phyloP scores from a whole-genome alignment of 805 yeast genomes.

The Wickerhamomyces strasburgensis region DNA sequence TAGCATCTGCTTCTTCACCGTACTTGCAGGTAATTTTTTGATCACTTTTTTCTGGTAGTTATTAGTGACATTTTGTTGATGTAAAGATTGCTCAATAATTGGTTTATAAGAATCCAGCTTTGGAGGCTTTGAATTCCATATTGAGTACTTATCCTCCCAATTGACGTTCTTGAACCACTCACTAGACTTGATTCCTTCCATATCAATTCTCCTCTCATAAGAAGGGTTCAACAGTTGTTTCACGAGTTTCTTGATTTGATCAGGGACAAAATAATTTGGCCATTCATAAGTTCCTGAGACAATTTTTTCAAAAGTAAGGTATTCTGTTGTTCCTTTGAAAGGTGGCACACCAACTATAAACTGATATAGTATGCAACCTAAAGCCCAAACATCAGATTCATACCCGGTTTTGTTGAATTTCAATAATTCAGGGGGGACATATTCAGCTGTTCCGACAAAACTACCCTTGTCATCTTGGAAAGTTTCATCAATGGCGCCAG shows the following conservation, averaged over 20 bases:
- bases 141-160: slow-evolving; percentile 57
- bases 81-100: slow-evolving; percentile 25
- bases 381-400: slow-evolving; percentile 95
- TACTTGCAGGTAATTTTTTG: slow-evolving; percentile 21
- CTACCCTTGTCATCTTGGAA: slow-evolving; percentile 39
- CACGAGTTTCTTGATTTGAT: slow-evolving; percentile 60
- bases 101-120: slow-evolving; percentile 62
- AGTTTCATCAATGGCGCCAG: slow-evolving; percentile 28
- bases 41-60: slow-evolving; percentile 13
- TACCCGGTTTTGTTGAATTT: slow-evolving; percentile 79
- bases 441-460: slow-evolving; percentile 97
- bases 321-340: slow-evolving; percentile 78
- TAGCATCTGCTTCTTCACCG: slow-evolving; percentile 21
- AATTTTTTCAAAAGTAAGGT: slow-evolving; percentile 77
- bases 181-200: slow-evolving; percentile 56
- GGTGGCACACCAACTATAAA: slow-evolving; percentile 92
- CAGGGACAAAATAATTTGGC: slow-evolving; percentile 61
- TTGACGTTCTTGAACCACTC: slow-evolving; percentile 65
- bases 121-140: slow-evolving; percentile 72
- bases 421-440: slow-evolving; percentile 88
- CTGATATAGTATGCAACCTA: slow-evolving; percentile 92
- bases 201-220: slow-evolving; percentile 59
- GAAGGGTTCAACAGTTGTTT: slow-evolving; percentile 62
- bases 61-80: slow-evolving; percentile 12
- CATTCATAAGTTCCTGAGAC: slow-evolving; percentile 70